Evolutionary conservation across 371 early-diverging fungal species (phyloP).

Genomic region (Mucor mucedo): DNA sequence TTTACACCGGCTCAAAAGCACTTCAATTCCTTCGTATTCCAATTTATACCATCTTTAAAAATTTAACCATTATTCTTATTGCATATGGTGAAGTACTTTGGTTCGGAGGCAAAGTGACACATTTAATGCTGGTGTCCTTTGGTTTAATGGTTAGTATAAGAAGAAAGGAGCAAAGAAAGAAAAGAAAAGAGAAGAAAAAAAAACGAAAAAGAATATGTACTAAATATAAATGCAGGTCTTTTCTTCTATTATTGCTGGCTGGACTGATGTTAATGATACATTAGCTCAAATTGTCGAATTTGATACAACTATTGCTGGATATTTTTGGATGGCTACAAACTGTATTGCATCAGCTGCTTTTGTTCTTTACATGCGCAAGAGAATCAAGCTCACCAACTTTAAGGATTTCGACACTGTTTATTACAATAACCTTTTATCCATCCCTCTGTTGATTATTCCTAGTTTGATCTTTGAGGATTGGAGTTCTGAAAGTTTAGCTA

Average conservation of each 20-base stretch:
- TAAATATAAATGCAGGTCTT: slow-evolving; percentile 55
- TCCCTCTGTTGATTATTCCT: slow-evolving; percentile 84
- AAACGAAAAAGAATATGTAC: neutral
- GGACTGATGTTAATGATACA: slow-evolving; percentile 70
- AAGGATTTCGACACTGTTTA: slow-evolving; percentile 98
- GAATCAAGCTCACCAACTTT: slow-evolving; percentile 84
- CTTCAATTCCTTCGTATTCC: slow-evolving; percentile 93
- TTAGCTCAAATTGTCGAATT: slow-evolving; percentile 38
- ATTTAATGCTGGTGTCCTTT: slow-evolving; percentile 86
- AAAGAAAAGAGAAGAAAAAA: neutral
- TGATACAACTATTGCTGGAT: slow-evolving; percentile 65
- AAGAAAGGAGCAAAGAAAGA: neutral
- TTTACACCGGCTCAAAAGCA: slow-evolving; percentile 96
- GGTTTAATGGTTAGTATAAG: slow-evolving; percentile 75
- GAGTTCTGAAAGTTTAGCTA: slow-evolving; percentile 54
- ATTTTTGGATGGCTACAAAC: slow-evolving; percentile 89
- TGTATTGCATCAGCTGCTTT: slow-evolving; percentile 93
- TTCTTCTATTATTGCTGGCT: slow-evolving; percentile 91
- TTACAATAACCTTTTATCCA: slow-evolving; percentile 92
- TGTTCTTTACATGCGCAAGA: slow-evolving; percentile 89
- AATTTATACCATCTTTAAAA: slow-evolving; percentile 98
- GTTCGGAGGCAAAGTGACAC: slow-evolving; percentile 81
- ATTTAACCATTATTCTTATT: slow-evolving; percentile 96
- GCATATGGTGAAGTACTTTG: slow-evolving; percentile 93
- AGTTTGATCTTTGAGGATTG: slow-evolving; percentile 86